Percentiles rank a stretch among this genome's conserved stretches.
Conservation (phyloP, 352 stramenopile species). For the Phytophthora uliginosa region DNA sequence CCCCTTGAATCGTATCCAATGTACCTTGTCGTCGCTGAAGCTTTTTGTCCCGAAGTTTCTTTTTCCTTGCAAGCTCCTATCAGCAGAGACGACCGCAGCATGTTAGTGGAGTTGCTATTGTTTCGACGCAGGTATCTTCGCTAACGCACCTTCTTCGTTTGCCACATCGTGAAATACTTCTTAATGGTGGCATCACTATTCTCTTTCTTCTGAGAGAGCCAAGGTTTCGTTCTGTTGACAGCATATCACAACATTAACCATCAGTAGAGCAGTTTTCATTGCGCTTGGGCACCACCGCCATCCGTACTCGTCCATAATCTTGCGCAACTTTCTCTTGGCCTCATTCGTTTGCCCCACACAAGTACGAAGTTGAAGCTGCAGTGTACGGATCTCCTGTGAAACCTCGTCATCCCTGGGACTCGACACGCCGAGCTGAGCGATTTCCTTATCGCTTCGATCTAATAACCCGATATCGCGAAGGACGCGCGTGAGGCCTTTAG, state of each 20-base stretch:
- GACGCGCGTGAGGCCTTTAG: constrained; percentile 34
- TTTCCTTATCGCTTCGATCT: constrained; percentile 40
- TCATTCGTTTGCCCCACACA: constrained; percentile 68
- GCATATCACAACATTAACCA: background rate
- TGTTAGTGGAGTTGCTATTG: background rate
- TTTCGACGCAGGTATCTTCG: background rate
- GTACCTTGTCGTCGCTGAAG: constrained; percentile 69
- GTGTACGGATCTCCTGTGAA: constrained; percentile 65
- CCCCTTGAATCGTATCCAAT: background rate
- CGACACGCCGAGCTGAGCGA: constrained; percentile 33
- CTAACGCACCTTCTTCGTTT: constrained; percentile 67
- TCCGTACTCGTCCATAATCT: constrained; percentile 58
- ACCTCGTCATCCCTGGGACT: constrained; percentile 68
- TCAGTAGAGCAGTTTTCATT: constrained; percentile 1
- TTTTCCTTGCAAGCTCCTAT: constrained; percentile 77
- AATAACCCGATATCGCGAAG: constrained; percentile 65
- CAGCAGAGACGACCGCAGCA: background rate
- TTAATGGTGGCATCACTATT: constrained; percentile 56
- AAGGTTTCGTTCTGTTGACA: constrained; percentile 65
- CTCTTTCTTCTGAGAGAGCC: constrained; percentile 61
- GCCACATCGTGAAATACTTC: constrained; percentile 72
- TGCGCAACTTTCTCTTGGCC: constrained; percentile 64
- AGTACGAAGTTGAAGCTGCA: constrained; percentile 53
- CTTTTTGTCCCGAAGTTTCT: constrained; percentile 82
- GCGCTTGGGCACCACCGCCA: background rate